phyloP scores from a whole-genome alignment of 305 asterid species.

The Fraxinus nigra region DNA sequence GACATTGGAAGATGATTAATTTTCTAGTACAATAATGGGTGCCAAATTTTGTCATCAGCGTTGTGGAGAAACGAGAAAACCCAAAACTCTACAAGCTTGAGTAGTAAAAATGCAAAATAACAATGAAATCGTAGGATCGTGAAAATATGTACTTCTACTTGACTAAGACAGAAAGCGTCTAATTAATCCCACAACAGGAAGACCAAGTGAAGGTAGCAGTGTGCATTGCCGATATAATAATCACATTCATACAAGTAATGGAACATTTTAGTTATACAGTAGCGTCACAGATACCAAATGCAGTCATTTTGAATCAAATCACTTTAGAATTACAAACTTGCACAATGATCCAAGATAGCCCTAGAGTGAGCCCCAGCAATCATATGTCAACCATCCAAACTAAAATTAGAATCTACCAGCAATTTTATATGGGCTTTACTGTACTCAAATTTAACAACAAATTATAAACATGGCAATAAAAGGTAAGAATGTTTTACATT shows the following conservation, averaged over 20 bases:
- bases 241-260: background rate
- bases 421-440: background rate
- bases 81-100: background rate
- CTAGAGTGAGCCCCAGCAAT: background rate
- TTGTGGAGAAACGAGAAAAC: background rate
- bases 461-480: conserved; percentile 21
- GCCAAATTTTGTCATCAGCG: background rate
- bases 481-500: conserved; percentile 53
- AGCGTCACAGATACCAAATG: background rate
- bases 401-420: conserved; percentile 9
- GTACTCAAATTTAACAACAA: background rate
- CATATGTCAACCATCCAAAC: conserved; percentile 10
- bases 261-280: background rate
- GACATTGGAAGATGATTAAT: background rate
- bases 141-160: background rate
- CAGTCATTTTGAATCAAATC: background rate
- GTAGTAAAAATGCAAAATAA: background rate
- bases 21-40: background rate
- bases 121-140: background rate
- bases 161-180: background rate
- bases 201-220: background rate
- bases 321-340: background rate
- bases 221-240: background rate
- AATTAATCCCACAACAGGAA: background rate
- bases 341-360: background rate